Evolutionary conservation across 768 basidiomycete genomes (phyloP).

Genomic region (Panaeolus cyanescens): DNA sequence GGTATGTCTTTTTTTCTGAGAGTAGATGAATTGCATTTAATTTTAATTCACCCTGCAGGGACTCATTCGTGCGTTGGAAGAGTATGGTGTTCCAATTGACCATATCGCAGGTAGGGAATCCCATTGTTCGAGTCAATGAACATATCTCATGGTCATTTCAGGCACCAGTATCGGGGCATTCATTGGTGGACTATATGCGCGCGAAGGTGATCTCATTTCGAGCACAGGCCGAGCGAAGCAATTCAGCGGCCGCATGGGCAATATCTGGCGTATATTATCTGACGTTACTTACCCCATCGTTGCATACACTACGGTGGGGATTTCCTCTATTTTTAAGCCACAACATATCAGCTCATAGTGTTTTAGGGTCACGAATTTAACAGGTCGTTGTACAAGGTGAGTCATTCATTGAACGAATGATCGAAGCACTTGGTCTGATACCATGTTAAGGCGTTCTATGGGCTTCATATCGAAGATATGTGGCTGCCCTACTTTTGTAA

Average conservation of each 20-base stretch:
- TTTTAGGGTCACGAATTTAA: slow-evolving; percentile 91
- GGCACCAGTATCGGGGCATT: slow-evolving; percentile 91
- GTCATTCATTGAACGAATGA: slow-evolving; percentile 21
- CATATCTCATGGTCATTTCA: slow-evolving; percentile 18
- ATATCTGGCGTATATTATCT: slow-evolving; percentile 90
- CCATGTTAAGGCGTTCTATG: slow-evolving; percentile 74
- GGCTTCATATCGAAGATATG: slow-evolving; percentile 95
- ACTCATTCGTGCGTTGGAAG: slow-evolving; percentile 89
- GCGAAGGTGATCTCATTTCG: slow-evolving; percentile 89
- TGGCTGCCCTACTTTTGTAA: slow-evolving; percentile 99
- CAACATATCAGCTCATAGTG: slow-evolving; percentile 3
- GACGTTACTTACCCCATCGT: slow-evolving; percentile 94
- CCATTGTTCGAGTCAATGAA: slow-evolving; percentile 2
- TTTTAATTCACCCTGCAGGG: slow-evolving; percentile 53
- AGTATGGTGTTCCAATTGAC: slow-evolving; percentile 91
- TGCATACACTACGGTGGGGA: slow-evolving; percentile 82
- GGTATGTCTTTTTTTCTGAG: slow-evolving; percentile 27
- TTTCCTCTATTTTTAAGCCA: not conserved
- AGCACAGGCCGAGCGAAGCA: slow-evolving; percentile 86
- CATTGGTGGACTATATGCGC: slow-evolving; percentile 93
- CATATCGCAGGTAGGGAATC: slow-evolving; percentile 71
- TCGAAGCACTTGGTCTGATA: slow-evolving; percentile 1
- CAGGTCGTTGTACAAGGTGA: slow-evolving; percentile 92
- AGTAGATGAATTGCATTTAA: slow-evolving; percentile 3
- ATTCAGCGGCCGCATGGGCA: slow-evolving; percentile 90